Evolutionary conservation across 2,329 filamentous ascomycete genomes (phyloP).

Genomic region (Ascosphaera apis): DNA sequence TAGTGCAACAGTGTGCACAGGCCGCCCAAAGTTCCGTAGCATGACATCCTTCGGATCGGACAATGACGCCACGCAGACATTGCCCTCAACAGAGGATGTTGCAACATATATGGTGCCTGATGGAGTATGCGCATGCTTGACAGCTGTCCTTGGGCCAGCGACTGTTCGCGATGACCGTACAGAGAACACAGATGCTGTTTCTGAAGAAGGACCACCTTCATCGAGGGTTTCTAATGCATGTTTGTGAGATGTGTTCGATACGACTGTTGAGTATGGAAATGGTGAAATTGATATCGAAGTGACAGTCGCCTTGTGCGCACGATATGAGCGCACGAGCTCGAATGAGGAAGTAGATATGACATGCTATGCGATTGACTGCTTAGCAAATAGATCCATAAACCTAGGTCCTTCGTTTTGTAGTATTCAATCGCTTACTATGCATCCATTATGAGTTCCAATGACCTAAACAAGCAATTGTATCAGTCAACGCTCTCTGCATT

Average conservation of each 20-base stretch:
- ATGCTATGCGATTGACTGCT: constrained; percentile 32
- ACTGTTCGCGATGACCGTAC: constrained; percentile 12
- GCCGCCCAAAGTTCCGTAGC: constrained; percentile 77
- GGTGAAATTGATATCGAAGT: constrained; percentile 81
- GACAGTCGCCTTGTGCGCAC: constrained; percentile 78
- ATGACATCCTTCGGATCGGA: constrained; percentile 76
- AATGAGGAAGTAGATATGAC: constrained; percentile 66
- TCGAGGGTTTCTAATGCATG: constrained; percentile 11
- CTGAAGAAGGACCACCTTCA: constrained; percentile 10
- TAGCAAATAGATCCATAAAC: too few relatives aligned
- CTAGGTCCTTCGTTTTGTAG: constrained; percentile 1
- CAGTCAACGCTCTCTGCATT: not conserved
- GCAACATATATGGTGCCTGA: constrained; percentile 86
- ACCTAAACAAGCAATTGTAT: constrained; percentile 31
- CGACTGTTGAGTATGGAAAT: constrained; percentile 35
- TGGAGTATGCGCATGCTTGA: constrained; percentile 36
- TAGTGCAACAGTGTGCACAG: constrained; percentile 76
- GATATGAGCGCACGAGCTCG: constrained; percentile 62
- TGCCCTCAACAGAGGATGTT: constrained; percentile 84
- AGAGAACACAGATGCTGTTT: constrained; percentile 11
- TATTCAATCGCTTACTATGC: constrained; percentile 43
- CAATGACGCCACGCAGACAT: constrained; percentile 76
- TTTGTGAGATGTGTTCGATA: constrained; percentile 21
- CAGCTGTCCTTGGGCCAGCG: constrained; percentile 7
- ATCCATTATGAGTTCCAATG: constrained; percentile 86